Conservation (phyloP, 2,329 filamentous ascomycete species). For the Pseudogymnoascus sp. region DNA sequence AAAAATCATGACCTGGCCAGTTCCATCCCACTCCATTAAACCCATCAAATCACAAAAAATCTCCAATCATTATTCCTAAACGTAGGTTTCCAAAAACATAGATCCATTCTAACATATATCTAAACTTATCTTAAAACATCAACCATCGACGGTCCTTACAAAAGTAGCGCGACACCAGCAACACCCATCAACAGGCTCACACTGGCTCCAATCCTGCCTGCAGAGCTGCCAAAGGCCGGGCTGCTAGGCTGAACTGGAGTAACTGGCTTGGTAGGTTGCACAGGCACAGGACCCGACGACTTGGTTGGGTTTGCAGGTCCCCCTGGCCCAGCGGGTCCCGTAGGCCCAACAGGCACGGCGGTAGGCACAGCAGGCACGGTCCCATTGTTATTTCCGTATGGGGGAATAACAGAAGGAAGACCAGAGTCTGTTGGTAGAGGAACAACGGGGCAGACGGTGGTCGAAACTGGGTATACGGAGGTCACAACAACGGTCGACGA, state of each 20-base stretch:
- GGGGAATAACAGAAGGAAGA: neutral
- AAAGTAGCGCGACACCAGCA: neutral
- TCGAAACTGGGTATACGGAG: neutral
- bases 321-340: neutral
- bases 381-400: neutral
- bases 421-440: neutral
- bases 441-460: conserved; percentile 1
- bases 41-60: conserved; percentile 1
- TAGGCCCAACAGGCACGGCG: neutral
- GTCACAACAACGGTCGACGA: conserved; percentile 1
- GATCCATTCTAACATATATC: neutral
- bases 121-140: neutral
- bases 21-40: neutral
- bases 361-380: neutral
- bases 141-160: neutral
- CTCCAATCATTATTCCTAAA: conserved; percentile 1
- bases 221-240: neutral
- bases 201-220: neutral
- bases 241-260: neutral
- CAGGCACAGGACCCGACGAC: neutral
- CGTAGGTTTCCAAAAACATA: neutral
- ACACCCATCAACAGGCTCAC: neutral
- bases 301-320: neutral
- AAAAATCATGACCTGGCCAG: neutral
- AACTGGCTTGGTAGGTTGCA: neutral